phyloP scores from a whole-genome alignment of 768 basidiomycete species.

The Naganishia friedmannii region DNA sequence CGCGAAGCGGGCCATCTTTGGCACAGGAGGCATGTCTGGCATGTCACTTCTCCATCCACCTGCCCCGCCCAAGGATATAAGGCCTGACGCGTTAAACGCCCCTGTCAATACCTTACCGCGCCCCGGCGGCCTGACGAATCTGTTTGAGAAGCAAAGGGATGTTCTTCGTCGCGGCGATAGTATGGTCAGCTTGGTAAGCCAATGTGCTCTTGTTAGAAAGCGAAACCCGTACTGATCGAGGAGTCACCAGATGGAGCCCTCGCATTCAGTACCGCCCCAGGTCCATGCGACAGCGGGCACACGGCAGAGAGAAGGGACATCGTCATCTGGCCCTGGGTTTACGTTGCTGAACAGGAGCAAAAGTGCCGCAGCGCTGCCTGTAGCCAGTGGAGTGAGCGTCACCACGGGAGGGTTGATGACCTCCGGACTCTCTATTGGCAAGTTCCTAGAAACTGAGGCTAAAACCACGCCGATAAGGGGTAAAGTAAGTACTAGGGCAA shows the following conservation, averaged over 20 bases:
- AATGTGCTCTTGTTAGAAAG: neutral
- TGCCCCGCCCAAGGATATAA: neutral
- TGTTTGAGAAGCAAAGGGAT: slow-evolving; percentile 39
- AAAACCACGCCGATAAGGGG: slow-evolving; percentile 19
- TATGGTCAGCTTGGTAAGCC: slow-evolving; percentile 50
- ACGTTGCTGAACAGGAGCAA: slow-evolving; percentile 42
- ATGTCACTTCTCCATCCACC: neutral
- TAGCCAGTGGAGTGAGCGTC: slow-evolving; percentile 49
- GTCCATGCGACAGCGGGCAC: slow-evolving; percentile 9
- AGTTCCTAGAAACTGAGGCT: neutral
- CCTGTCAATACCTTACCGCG: neutral
- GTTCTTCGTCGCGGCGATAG: slow-evolving; percentile 40
- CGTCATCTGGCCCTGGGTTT: slow-evolving; percentile 2
- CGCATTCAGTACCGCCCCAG: slow-evolving; percentile 13
- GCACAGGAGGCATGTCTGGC: slow-evolving; percentile 20
- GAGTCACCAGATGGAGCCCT: neutral
- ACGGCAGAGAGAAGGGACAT: slow-evolving; percentile 8
- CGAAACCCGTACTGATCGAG: neutral
- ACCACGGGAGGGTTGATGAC: slow-evolving; percentile 18
- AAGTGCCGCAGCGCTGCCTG: slow-evolving; percentile 48
- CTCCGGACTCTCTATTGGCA: neutral
- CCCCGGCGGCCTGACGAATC: slow-evolving; percentile 41
- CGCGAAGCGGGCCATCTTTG: slow-evolving; percentile 50
- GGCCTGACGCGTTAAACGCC: neutral
- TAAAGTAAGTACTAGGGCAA: slow-evolving; percentile 15